Evolutionary conservation across 2,329 filamentous ascomycete genomes (phyloP), one percentile per base, ranked within the genome.

Genomic region (Exophiala bonariae): DNA sequence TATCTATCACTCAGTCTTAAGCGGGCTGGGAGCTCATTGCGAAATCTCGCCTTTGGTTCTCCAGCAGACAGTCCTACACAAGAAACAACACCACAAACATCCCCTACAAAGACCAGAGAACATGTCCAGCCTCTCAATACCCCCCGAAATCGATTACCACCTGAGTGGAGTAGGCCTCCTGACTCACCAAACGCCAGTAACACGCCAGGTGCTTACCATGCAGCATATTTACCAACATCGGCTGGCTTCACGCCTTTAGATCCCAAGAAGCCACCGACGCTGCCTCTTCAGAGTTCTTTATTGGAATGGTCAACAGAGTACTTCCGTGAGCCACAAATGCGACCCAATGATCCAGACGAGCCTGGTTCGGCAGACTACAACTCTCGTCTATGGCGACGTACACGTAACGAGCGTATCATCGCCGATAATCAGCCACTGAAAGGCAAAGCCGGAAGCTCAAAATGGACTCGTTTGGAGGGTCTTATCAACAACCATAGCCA

Each of bases 261-360:
- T 1, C 73, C 81, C 43, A 44, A 45, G 28, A 42, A 33, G 19
- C 59, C 74, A 8, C 85, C 87, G 1, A 69, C 67, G 10, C 78
- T 97, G 20, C 93, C 93, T 1, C 67, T 99, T 14, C 79, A 80
- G 50, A 96, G 90, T 64, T 84, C 79, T 7, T 95, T 97, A 67
- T 77, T 96, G 54, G 89, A 96, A 55, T 99, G 92, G 91, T 96
- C 91, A 3, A 90, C 93, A 35, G 92, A 92, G 66, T 97, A 99
- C 66, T 99, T 97, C 77, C 88, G 91, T 22, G 91, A 97, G 66
- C 93, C 93, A 23, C 93, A 99, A 68, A 97, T 99, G 93, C 95
- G 93, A 64, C 86, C 89, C 3, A 91, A 87, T 48, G 93, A 99
- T 65, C 88, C 91, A 18, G 93, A 99, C 60, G 93, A 99, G 63